phyloP scores from a whole-genome alignment of 2,329 filamentous ascomycete genomes.

The Pyrenochaeta sp. region DNA sequence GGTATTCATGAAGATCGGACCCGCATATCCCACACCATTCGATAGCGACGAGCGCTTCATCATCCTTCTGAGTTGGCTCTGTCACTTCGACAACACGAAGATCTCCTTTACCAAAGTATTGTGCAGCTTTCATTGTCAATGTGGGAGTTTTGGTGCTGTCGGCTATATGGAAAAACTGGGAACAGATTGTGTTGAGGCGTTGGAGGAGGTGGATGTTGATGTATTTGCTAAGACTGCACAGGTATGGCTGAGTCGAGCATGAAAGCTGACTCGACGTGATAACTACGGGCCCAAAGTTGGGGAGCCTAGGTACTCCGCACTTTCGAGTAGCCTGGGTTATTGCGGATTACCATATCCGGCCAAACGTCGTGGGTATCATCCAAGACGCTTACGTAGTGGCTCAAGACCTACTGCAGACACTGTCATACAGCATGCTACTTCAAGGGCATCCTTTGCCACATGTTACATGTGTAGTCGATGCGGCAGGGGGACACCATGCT shows the following conservation, averaged over 20 bases:
- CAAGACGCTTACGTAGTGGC: neutral
- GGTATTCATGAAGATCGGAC: constrained; percentile 38
- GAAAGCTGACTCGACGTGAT: constrained; percentile 8
- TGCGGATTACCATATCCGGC: neutral
- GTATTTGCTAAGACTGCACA: too few relatives aligned
- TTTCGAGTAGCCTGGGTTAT: neutral
- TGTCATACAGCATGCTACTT: too few relatives aligned
- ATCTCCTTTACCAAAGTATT: constrained; percentile 34
- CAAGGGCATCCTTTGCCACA: too few relatives aligned
- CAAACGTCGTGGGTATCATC: neutral
- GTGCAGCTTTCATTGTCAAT: constrained; percentile 41
- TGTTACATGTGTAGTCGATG: too few relatives aligned
- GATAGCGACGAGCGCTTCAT: constrained; percentile 37
- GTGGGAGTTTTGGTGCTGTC: neutral
- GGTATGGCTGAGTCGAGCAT: too few relatives aligned
- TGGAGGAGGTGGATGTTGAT: too few relatives aligned
- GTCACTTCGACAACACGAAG: constrained; percentile 36
- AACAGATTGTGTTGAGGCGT: neutral
- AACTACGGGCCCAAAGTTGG: constrained; percentile 1
- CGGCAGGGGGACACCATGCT: too few relatives aligned
- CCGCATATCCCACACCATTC: constrained; percentile 44
- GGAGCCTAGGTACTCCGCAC: neutral
- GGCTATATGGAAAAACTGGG: neutral
- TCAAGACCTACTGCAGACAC: too few relatives aligned
- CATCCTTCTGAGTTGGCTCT: constrained; percentile 24